Conservation (phyloP, 2,329 filamentous ascomycete species). For the Phyllosticta capitalensis region DNA sequence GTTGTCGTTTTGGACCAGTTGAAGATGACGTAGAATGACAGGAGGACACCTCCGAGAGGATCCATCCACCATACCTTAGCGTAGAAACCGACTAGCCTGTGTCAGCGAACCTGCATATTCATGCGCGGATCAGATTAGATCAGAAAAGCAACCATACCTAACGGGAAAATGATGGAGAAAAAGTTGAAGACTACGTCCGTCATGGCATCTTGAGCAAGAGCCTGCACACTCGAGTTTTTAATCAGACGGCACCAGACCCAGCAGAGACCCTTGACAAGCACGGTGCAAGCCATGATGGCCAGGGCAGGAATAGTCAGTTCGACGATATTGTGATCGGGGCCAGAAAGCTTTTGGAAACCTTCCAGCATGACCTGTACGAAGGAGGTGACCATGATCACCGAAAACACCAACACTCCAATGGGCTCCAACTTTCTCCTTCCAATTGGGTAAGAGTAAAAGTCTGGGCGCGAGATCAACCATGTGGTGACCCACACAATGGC, state of each 20-base stretch:
- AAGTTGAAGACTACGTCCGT: constrained; percentile 84
- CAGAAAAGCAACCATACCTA: constrained; percentile 37
- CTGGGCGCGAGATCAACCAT: constrained; percentile 61
- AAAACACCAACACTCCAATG: constrained; percentile 71
- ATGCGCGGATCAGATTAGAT: background rate
- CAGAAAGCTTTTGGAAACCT: constrained; percentile 55
- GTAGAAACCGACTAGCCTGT: constrained; percentile 55
- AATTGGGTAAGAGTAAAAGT: constrained; percentile 70
- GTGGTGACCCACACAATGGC: constrained; percentile 74
- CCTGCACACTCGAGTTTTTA: constrained; percentile 77
- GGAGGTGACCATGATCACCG: constrained; percentile 76
- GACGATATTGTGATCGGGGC: constrained; percentile 57
- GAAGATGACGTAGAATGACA: constrained; percentile 70
- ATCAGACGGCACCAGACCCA: constrained; percentile 85
- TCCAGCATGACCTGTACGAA: constrained; percentile 70
- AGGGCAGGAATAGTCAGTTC: constrained; percentile 63
- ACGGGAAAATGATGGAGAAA: constrained; percentile 79
- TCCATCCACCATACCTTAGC: constrained; percentile 77
- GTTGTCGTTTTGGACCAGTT: constrained; percentile 68
- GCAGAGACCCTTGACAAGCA: constrained; percentile 70
- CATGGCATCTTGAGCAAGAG: constrained; percentile 58
- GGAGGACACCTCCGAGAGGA: constrained; percentile 63
- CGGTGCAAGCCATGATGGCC: constrained; percentile 69
- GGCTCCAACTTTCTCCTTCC: constrained; percentile 68
- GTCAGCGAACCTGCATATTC: background rate